Evolutionary conservation across 805 yeast species (phyloP), one percentile per base, ranked within the genome.

Genomic region (Metschnikowia aberdeeniae): DNA sequence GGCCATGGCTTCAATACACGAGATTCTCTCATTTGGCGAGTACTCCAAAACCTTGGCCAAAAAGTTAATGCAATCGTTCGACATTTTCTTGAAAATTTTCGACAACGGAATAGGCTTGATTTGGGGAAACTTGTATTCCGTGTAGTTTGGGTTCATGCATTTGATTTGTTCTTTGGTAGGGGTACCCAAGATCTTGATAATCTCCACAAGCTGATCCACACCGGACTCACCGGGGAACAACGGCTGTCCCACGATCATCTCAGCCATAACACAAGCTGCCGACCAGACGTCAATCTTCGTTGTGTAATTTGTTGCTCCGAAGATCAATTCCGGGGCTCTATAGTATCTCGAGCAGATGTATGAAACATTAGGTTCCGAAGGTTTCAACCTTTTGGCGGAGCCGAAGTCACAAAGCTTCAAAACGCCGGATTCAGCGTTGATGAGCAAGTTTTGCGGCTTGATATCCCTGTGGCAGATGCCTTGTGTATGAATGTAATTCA

Each of bases 221-320:
- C 99, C 98, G 49, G 90, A 83, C 63, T 93, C 98, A 36, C 99
- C 99, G 10, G 99, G 99, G 70, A 93, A 93, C 53, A 93, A 72
- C 11, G 99, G 99, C 63, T 89, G 97, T 13, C 99, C 98, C 46
- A 93, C 76, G 52, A 90, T 80, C 58, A 93, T 72, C 68, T 93
- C 99, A 4, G 98, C 98, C 88, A 93, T 89, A 19, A 93, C 99
- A 72, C 99, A 93, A 17, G 96, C 97, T 11, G 95, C 89, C 11
- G 96, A 87, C 99, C 99, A 93, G 39, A 93, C 81, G 64, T 93
- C 99, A 54, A 93, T 93, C 65, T 92, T 90, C 27, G 97, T 89
- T 6, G 98, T 89, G 67, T 93, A 93, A 66, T 90, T 88, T 24
- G 96, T 86, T 11, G 98, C 96, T 14, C 98, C 99, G 71, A 93